Base-by-base conservation (phyloP, 2,329 filamentous ascomycete species). In the Aspergillus glaucus region DNA sequence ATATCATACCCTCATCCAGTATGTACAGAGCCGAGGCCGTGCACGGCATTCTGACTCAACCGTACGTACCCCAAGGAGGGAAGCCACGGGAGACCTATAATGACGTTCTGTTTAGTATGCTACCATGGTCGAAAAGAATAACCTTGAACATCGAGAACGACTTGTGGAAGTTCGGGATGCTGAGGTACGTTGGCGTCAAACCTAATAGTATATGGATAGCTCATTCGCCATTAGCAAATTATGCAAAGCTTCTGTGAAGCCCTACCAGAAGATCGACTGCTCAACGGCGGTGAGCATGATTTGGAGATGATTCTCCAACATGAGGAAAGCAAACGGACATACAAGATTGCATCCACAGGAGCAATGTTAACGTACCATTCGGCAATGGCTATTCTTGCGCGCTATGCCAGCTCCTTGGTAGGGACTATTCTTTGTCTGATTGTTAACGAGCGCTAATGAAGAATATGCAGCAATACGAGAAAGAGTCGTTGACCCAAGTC, bases 1-100 rank as follows among this genome's bases (percentile, higher is more conserved):
- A 2, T 95, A 90, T 68, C 77, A 79, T 9, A 96, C 92, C 0
- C 83, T 95, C 67, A 97, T 97, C 46, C 88, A 95, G 62, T 97
- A 96, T 63, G 84, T 97, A 17, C 93, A 98, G 66, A 96, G 91
- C 12, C 81, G 89, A 53, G 93, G 93, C 0, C 81, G 93, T 47
- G 93, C 93, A 10, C 80, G 93, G 36, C 86, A 89, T 59, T 67
- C 72, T 0, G 79, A 85, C 47, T 97, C 93, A 0, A 83, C 80
- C 43, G 71, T 70, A 59, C 50, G 56, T 24, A 30, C 32, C n/a
- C 12, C 30, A 9, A 22, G 17, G 5, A 4, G 5, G 21, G 19
- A n/a, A 14, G 19, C 30, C 44, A 28, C 17, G 39, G 19, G 19
- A 24, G 3, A 17, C 17, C 22, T 30, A 43, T 24, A 47, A 49